Evolutionary conservation across 345 rosid species (phyloP).

Genomic region (Sapria himalayana): DNA sequence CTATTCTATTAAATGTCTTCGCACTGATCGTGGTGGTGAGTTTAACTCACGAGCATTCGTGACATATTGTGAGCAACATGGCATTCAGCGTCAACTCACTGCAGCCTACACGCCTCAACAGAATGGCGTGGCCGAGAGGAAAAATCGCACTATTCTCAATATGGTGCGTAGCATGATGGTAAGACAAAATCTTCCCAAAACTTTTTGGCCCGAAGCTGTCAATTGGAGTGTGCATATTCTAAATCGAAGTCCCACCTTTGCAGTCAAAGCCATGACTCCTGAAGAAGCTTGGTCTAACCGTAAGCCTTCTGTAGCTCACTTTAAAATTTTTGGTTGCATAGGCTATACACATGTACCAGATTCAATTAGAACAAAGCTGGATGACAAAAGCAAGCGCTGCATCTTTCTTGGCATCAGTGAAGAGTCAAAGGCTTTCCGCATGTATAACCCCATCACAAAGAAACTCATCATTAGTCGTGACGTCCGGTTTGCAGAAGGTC

Average conservation of each 20-base stretch:
- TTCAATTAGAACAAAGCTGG: neutral
- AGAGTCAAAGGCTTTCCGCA: neutral
- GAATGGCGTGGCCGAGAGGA: neutral
- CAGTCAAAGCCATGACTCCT: neutral
- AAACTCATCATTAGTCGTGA: neutral
- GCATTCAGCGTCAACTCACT: neutral
- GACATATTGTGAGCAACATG: neutral
- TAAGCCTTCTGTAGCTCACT: neutral
- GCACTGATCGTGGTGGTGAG: neutral
- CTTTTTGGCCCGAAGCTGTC: constrained; percentile 3
- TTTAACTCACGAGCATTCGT: neutral
- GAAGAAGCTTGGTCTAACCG: neutral
- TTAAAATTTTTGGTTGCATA: neutral
- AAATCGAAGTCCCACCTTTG: constrained; percentile 2
- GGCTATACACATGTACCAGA: neutral
- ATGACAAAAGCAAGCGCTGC: neutral
- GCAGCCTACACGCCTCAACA: constrained; percentile 6
- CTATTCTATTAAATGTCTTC: neutral
- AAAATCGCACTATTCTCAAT: neutral
- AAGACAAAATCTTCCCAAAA: neutral
- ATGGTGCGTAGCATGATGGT: constrained; percentile 5
- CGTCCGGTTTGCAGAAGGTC: too few relatives aligned
- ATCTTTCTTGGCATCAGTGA: neutral
- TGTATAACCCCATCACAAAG: neutral
- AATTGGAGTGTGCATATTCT: neutral